phyloP scores from a whole-genome alignment of 352 stramenopile genomes.

The Phytophthora melonis region DNA sequence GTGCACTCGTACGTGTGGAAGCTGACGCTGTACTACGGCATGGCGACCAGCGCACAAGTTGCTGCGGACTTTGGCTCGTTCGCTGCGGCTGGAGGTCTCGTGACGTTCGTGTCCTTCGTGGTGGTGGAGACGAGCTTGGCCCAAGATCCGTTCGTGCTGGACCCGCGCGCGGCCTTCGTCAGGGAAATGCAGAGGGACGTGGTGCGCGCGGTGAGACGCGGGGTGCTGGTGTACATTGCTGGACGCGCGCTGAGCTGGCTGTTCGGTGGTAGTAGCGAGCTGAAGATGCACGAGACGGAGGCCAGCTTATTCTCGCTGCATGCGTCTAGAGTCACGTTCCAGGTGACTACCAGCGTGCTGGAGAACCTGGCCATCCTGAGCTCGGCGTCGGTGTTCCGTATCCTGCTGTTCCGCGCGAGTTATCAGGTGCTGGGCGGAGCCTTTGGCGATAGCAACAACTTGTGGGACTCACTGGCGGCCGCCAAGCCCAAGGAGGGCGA shows the following conservation, averaged over 20 bases:
- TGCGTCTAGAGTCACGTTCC: constrained; percentile 45
- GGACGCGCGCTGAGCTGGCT: constrained; percentile 35
- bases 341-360: constrained; percentile 52
- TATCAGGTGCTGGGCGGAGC: constrained; percentile 36
- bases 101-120: constrained; percentile 59
- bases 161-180: constrained; percentile 51
- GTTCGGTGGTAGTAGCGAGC: constrained; percentile 14
- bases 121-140: constrained; percentile 50
- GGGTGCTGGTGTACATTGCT: constrained; percentile 49
- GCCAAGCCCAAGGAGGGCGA: constrained; percentile 43
- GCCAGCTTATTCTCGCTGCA: constrained; percentile 36
- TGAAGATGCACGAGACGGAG: background rate
- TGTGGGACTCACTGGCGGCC: constrained; percentile 46
- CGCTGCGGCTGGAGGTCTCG: constrained; percentile 43
- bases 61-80: constrained; percentile 45
- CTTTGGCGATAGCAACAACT: constrained; percentile 26
- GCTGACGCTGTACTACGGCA: constrained; percentile 45
- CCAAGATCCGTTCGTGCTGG: constrained; percentile 61
- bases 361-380: constrained; percentile 59
- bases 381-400: constrained; percentile 56
- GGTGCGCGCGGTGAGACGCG: constrained; percentile 55
- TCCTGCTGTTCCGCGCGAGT: constrained; percentile 59
- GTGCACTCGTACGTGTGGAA: constrained; percentile 66
- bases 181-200: constrained; percentile 48
- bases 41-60: constrained; percentile 26